phyloP scores from a whole-genome alignment of 2,329 filamentous ascomycete genomes.

The Trichoderma oligosporum region DNA sequence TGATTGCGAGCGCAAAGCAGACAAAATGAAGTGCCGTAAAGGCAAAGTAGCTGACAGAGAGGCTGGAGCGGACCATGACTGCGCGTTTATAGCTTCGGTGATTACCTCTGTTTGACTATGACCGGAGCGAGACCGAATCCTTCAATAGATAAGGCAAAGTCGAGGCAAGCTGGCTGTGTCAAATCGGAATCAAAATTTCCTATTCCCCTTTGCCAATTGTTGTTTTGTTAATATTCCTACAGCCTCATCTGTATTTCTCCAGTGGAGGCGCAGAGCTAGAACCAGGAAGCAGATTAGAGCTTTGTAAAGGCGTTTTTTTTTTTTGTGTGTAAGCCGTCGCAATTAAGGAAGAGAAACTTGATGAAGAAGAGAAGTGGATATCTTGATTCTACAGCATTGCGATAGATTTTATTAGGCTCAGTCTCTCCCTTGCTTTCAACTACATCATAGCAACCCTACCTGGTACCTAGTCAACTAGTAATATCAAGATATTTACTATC shows the following conservation, averaged over 20 bases:
- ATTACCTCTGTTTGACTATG: background rate
- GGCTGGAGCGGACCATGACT: slow-evolving; percentile 44
- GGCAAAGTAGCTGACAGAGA: slow-evolving; percentile 47
- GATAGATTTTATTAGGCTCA: background rate
- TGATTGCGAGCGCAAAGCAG: slow-evolving; percentile 72
- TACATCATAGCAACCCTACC: too few relatives aligned
- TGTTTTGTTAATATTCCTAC: too few relatives aligned
- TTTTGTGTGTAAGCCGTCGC: too few relatives aligned
- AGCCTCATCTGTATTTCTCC: too few relatives aligned
- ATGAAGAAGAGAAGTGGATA: background rate
- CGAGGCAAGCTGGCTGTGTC: background rate
- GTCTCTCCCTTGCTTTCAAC: background rate
- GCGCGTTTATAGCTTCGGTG: background rate
- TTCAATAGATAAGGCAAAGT: background rate
- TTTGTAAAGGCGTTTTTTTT: too few relatives aligned
- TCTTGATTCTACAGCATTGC: background rate
- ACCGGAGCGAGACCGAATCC: background rate
- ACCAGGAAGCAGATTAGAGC: too few relatives aligned
- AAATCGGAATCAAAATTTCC: too few relatives aligned
- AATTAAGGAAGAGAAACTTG: background rate
- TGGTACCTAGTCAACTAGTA: too few relatives aligned
- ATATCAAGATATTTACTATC: too few relatives aligned
- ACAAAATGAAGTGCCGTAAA: slow-evolving; percentile 66
- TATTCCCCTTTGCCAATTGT: too few relatives aligned
- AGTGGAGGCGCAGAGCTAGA: too few relatives aligned